A percentile compares a stretch with the other conserved stretches of the same genome.
Conservation (phyloP, 495 filamentous ascomycete species). For the Podospora tetraspora region DNA sequence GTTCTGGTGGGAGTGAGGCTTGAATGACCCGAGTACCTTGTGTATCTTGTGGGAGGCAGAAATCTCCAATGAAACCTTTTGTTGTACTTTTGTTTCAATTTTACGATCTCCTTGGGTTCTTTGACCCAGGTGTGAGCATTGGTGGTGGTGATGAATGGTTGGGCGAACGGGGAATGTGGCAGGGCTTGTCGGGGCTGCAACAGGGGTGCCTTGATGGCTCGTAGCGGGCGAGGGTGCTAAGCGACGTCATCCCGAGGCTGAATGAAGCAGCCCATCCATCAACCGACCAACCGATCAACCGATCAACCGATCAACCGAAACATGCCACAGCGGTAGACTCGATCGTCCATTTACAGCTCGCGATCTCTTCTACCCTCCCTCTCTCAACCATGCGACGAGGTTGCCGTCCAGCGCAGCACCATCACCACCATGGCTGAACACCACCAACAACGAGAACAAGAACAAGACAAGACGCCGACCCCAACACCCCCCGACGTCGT, state of each 20-base stretch:
- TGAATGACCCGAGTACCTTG: not conserved
- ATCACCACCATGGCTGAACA: slow-evolving; percentile 28
- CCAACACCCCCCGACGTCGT: slow-evolving; percentile 19
- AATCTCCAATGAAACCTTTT: not conserved
- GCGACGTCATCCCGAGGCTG: slow-evolving; percentile 25
- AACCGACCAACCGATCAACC: not conserved
- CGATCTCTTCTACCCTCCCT: not conserved
- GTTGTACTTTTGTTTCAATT: not conserved
- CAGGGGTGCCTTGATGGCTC: not conserved
- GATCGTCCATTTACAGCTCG: not conserved
- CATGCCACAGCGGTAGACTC: not conserved
- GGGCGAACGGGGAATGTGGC: not conserved
- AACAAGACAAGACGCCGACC: not conserved
- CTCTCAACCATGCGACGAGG: slow-evolving; percentile 5
- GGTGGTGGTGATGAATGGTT: not conserved
- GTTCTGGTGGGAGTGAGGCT: too few species aligned
- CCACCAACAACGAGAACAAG: not conserved
- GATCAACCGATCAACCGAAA: not conserved
- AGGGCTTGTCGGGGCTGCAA: not conserved
- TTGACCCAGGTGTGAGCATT: not conserved
- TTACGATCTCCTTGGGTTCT: not conserved
- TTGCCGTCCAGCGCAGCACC: not conserved
- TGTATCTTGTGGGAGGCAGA: not conserved
- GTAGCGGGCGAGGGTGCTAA: not conserved
- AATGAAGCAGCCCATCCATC: slow-evolving; percentile 6